Evolutionary conservation across 306 rosid genomes (phyloP).

Genomic region (Sphenostylis stenocarpa): DNA sequence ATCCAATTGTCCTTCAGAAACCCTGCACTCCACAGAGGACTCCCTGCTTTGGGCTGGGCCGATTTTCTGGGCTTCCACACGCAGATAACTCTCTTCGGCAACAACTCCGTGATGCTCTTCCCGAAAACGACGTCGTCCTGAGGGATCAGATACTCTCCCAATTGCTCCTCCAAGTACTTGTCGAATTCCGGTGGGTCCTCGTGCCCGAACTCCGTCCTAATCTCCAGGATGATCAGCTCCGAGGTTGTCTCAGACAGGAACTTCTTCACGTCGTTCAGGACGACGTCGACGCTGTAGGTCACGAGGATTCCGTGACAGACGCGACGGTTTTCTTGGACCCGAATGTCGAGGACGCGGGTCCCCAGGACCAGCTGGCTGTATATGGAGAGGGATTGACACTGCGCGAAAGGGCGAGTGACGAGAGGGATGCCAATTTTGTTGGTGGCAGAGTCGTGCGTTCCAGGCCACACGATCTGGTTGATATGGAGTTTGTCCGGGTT

Average conservation of each 20-base stretch:
- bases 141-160: slow-evolving; percentile 66
- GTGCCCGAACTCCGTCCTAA: slow-evolving; percentile 80
- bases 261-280: slow-evolving; percentile 56
- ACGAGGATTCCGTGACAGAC: slow-evolving; percentile 82
- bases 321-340: slow-evolving; percentile 61
- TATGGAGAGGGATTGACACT: slow-evolving; percentile 77
- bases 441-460: slow-evolving; percentile 92
- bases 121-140: slow-evolving; percentile 67
- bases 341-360: slow-evolving; percentile 63
- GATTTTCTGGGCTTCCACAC: slow-evolving; percentile 88
- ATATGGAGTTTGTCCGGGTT: slow-evolving; percentile 49
- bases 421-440: slow-evolving; percentile 70
- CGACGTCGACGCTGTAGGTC: slow-evolving; percentile 65
- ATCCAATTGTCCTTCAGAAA: slow-evolving; percentile 78
- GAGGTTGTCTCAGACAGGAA: slow-evolving; percentile 62
- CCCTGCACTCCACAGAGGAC: slow-evolving; percentile 67
- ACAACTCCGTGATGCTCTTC: slow-evolving; percentile 58
- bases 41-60: slow-evolving; percentile 59
- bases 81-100: slow-evolving; percentile 74
- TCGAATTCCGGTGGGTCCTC: slow-evolving; percentile 79
- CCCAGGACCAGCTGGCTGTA: slow-evolving; percentile 67
- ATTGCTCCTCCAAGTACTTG: slow-evolving; percentile 58
- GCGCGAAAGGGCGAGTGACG: slow-evolving; percentile 88
- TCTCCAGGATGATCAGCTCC: slow-evolving; percentile 76
- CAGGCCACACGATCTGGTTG: slow-evolving; percentile 80